Percentiles rank a stretch among this genome's conserved stretches.
These are phyloP conservation scores for Penicillium sp. DNA, from an alignment of 2,329 filamentous ascomycete species.

Conservation along the genomic window DNA sequence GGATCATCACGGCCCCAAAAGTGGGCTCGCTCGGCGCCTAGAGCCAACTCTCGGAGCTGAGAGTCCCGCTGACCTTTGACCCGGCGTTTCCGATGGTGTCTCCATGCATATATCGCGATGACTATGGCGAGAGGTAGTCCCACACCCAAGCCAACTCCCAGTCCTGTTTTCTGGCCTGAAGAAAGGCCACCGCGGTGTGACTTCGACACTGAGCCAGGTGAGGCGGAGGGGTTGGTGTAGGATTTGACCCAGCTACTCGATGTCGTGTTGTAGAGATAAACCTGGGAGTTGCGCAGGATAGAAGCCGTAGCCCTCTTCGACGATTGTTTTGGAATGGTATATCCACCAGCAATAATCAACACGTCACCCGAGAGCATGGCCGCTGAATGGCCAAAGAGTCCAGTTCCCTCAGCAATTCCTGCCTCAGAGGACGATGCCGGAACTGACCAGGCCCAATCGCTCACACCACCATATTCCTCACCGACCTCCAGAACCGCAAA, in stretches of 20 bases:
- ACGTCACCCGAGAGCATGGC: constrained; percentile 60
- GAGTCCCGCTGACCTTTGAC: constrained; percentile 50
- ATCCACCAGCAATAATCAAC: constrained; percentile 62
- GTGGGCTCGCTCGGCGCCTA: constrained; percentile 50
- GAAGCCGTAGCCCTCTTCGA: constrained; percentile 38
- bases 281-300: constrained; percentile 42
- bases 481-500: constrained; percentile 74
- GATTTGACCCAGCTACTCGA: constrained; percentile 58
- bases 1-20: constrained; percentile 41
- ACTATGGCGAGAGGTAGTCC: constrained; percentile 56
- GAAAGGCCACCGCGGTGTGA: constrained; percentile 26
- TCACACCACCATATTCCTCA: constrained; percentile 62
- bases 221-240: constrained; percentile 51
- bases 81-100: constrained; percentile 51
- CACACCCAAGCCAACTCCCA: constrained; percentile 65
- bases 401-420: constrained; percentile 44
- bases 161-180: constrained; percentile 51
- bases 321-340: constrained; percentile 46
- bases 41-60: constrained; percentile 53
- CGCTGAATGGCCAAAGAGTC: constrained; percentile 62
- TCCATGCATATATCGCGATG: constrained; percentile 49
- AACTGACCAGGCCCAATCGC: constrained; percentile 46
- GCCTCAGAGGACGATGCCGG: constrained; percentile 34
- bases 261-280: constrained; percentile 61
- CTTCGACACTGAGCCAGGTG: constrained; percentile 3